Base-by-base conservation (phyloP, 129 eudicot genomes). In the Mikania micrantha region DNA sequence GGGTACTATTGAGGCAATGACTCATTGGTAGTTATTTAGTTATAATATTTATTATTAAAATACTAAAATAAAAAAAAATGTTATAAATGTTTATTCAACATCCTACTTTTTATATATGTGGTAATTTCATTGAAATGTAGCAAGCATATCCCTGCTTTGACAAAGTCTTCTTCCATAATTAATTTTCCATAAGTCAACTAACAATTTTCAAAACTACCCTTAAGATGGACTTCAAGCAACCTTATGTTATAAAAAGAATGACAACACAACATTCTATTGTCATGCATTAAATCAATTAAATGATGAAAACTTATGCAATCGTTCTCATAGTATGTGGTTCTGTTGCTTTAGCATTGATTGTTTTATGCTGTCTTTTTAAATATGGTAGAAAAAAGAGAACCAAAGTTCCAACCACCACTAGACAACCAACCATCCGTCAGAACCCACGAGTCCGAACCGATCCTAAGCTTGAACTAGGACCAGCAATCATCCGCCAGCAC, bases 221-320 rank as follows among this genome's bases (percentile, higher is more conserved):
- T 32, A 25, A 25, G 15, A 39, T 25, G 42, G 36, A 19, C 53
- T 52, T 24, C 64, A 67, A 20, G 49, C 68, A 45, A 42, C 15
- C 29, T n/a, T 7, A 54, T 48, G 34, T 64, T 75, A 59, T 67
- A 75, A 52, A 58, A 6, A 48, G 22, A 63, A 67, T 67, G 11
- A 47, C 44, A 58, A 45, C 4, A 19, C 29, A 58, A 24, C 32
- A 67, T 40, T 28, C 50, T 16, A 35, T 25, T 60, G 20, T 68
- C 70, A n/a, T 25, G 15, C 11, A 4, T 28, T 48, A n/a, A n/a
- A n/a, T n/a, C n/a, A n/a, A n/a, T n/a, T n/a, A n/a, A 16, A 53
- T 35, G 24, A 78, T 82, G 83, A 66, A 82, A 59, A 17, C 72
- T 28, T 64, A 49, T 75, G 74, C 54, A 29, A 61, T 78, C 13